Percentiles rank a stretch among this genome's conserved stretches.
Evolutionary conservation across 176 grass and related monocot genomes (phyloP).

Genomic region (Aegilops bicornis): DNA sequence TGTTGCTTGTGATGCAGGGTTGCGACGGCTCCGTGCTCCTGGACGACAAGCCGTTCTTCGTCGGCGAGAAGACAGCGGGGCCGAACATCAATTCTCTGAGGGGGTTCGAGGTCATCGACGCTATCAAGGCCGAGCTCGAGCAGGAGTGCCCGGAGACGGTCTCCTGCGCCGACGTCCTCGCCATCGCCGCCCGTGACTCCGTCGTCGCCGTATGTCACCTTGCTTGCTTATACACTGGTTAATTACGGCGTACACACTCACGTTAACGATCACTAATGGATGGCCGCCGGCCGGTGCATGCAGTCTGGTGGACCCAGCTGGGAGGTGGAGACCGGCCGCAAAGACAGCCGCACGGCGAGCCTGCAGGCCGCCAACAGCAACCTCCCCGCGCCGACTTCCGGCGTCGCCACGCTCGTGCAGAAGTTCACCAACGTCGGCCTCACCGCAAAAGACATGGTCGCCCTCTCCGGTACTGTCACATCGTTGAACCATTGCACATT

Average conservation of each 20-base stretch:
- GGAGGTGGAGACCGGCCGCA: conserved; percentile 73
- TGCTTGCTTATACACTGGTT: neutral
- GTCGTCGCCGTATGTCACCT: conserved; percentile 46
- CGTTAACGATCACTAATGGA: neutral
- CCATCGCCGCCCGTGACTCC: conserved; percentile 84
- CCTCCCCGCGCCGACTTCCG: conserved; percentile 79
- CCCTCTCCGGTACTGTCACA: conserved; percentile 49
- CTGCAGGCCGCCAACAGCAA: conserved; percentile 58
- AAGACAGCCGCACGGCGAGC: conserved; percentile 61
- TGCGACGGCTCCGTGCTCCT: conserved; percentile 89
- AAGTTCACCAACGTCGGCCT: conserved; percentile 79
- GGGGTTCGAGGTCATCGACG: conserved; percentile 80
- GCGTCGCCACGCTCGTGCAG: conserved; percentile 66
- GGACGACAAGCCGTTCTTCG: conserved; percentile 56
- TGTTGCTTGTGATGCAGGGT: conserved; percentile 35
- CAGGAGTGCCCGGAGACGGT: conserved; percentile 61
- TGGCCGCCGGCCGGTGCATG: neutral
- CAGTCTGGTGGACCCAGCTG: conserved; percentile 84
- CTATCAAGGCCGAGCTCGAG: conserved; percentile 78
- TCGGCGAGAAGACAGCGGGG: conserved; percentile 74
- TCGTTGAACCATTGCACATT: too few species aligned
- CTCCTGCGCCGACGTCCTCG: conserved; percentile 84
- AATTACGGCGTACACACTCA: neutral
- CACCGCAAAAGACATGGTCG: conserved; percentile 76
- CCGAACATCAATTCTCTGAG: conserved; percentile 79